Evolutionary conservation across 1,284 basidiomycete genomes (phyloP).

Genomic region (Ganoderma sp.): DNA sequence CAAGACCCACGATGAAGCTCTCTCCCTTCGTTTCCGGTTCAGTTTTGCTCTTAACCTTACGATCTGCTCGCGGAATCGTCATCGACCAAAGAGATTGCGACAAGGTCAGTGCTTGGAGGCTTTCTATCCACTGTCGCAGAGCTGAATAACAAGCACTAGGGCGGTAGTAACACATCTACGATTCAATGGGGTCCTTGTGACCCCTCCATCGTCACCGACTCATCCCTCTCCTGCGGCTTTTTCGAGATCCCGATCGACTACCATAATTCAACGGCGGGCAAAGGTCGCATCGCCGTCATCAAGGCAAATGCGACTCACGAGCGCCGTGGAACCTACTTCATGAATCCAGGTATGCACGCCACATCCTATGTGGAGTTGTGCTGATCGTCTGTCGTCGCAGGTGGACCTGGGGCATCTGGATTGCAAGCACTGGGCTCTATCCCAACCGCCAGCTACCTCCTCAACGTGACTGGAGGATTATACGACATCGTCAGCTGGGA

Average conservation of each 20-base stretch:
- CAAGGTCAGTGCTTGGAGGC: not conserved
- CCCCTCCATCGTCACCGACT: slow-evolving; percentile 9
- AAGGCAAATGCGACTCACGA: slow-evolving; percentile 21
- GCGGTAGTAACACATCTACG: not conserved
- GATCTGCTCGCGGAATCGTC: not conserved
- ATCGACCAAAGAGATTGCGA: not conserved
- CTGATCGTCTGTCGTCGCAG: not conserved
- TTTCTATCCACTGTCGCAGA: not conserved
- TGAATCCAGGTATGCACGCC: slow-evolving; percentile 22
- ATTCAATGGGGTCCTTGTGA: slow-evolving; percentile 23
- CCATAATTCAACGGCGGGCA: slow-evolving; percentile 16
- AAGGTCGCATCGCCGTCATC: slow-evolving; percentile 15
- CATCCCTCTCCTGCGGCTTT: slow-evolving; percentile 15
- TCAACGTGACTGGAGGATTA: slow-evolving; percentile 12
- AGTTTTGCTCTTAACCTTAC: not conserved
- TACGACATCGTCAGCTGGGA: slow-evolving; percentile 26
- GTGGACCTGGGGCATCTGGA: slow-evolving; percentile 20
- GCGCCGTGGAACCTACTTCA: slow-evolving; percentile 20
- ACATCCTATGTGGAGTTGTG: not conserved
- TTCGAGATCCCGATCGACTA: slow-evolving; percentile 28
- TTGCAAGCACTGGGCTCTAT: not conserved
- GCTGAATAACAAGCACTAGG: not conserved
- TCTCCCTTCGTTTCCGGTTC: not conserved
- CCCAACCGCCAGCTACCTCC: slow-evolving; percentile 1
- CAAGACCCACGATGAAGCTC: not conserved